Percentiles rank a stretch among this genome's conserved stretches.
These are phyloP conservation scores for Eucalyptus sp. DNA, from an alignment of 345 rosid genomes.

Conservation along the genomic window DNA sequence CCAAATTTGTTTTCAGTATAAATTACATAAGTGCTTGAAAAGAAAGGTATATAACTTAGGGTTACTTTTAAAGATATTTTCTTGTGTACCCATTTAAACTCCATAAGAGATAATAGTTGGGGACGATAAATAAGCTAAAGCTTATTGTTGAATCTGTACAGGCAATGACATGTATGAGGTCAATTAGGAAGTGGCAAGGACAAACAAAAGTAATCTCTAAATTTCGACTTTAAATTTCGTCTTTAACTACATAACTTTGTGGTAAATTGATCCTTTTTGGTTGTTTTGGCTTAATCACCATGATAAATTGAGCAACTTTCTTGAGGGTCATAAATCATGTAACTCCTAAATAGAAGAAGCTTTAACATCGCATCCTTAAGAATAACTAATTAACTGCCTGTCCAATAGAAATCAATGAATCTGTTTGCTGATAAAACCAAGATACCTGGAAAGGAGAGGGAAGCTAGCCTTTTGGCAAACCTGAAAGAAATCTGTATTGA, in stretches of 20 bases:
- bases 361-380: not conserved
- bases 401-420: not conserved
- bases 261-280: not conserved
- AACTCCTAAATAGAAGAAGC: not conserved
- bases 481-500: not conserved
- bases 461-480: not conserved
- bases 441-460: not conserved
- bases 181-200: not conserved
- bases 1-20: not conserved
- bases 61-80: too few species aligned
- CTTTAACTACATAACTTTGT: not conserved
- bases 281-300: not conserved
- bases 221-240: not conserved
- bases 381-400: not conserved
- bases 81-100: not conserved
- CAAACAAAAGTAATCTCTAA: not conserved
- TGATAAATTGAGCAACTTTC: not conserved
- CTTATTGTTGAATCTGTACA: not conserved
- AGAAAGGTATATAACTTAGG: not conserved
- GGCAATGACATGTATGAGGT: not conserved
- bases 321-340: not conserved
- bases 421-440: not conserved
- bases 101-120: not conserved
- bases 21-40: not conserved
- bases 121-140: not conserved